These are phyloP conservation scores for Pistacia vera DNA, from an alignment of 345 rosid species.

Conservation along the genomic window DNA sequence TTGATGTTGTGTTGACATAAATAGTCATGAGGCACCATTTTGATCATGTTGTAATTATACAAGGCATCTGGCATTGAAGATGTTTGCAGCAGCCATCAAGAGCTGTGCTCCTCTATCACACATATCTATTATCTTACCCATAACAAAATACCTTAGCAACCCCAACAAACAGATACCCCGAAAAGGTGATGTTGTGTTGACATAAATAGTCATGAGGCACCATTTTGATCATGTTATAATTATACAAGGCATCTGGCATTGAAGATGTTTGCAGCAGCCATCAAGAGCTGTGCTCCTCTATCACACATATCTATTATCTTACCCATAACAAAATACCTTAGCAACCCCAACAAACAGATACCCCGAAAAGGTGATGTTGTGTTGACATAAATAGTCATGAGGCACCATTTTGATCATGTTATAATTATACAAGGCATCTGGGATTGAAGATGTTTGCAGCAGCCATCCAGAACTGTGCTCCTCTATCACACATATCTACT, in stretches of 20 bases:
- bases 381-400: neutral
- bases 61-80: neutral
- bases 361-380: neutral
- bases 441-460: neutral
- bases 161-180: neutral
- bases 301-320: neutral
- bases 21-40: neutral
- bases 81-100: neutral
- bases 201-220: neutral
- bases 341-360: conserved; percentile 7
- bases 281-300: neutral
- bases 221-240: conserved; percentile 7
- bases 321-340: neutral
- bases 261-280: neutral
- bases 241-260: neutral
- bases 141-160: conserved; percentile 3
- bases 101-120: neutral
- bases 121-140: conserved; percentile 1
- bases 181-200: neutral
- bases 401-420: conserved; percentile 3
- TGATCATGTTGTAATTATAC: neutral
- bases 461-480: neutral
- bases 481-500: neutral
- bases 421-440: neutral
- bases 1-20: neutral